Percentiles rank a stretch among this genome's conserved stretches.
These are phyloP conservation scores for Pseudoperonospora humuli DNA, from an alignment of 352 stramenopile genomes.

Conservation along the genomic window DNA sequence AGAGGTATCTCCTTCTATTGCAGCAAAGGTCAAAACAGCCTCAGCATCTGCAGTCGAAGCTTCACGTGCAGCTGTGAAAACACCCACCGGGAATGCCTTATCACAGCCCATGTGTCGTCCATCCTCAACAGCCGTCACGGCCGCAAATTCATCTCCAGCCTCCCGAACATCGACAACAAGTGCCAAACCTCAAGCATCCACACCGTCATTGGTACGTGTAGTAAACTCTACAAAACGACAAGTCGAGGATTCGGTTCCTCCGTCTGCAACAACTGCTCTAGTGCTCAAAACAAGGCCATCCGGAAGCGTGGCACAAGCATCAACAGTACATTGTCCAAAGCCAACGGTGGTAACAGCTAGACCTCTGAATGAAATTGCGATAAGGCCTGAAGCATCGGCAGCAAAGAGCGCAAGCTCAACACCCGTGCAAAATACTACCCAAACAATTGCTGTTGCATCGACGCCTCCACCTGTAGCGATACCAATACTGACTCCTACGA, in stretches of 20 bases:
- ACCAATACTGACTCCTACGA: conserved; percentile 3
- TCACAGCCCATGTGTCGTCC: neutral
- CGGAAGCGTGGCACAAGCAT: neutral
- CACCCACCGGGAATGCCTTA: neutral
- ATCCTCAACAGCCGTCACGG: neutral
- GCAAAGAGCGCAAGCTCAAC: neutral
- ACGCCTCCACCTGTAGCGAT: neutral
- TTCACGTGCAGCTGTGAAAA: neutral
- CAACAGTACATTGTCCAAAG: conserved; percentile 1
- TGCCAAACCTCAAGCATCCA: neutral
- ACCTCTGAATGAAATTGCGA: neutral
- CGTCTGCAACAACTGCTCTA: neutral
- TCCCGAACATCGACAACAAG: neutral
- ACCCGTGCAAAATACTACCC: conserved; percentile 1
- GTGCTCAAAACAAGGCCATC: neutral
- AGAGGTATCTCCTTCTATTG: neutral
- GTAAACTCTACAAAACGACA: neutral
- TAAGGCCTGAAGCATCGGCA: neutral
- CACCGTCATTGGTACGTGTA: neutral
- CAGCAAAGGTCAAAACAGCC: neutral
- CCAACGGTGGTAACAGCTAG: neutral
- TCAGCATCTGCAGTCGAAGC: neutral
- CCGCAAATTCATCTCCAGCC: neutral
- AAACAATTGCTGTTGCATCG: neutral
- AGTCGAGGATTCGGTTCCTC: neutral